Base-by-base conservation (phyloP, 2,329 filamentous ascomycete genomes). In the Trichoderma guizhouense region DNA sequence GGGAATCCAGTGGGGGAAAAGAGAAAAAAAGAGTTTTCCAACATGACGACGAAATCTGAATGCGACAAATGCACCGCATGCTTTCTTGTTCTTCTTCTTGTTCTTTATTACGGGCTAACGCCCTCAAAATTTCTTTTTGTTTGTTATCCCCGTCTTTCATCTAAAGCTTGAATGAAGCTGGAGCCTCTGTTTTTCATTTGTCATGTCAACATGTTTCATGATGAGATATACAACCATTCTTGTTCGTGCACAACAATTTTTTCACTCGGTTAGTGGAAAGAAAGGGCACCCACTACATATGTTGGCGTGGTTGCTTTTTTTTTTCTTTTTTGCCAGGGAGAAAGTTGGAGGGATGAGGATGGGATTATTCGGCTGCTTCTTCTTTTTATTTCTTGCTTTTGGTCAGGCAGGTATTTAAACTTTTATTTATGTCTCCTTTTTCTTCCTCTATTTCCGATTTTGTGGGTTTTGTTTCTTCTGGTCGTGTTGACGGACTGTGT, bases 221-320 rank as follows among this genome's bases (percentile, higher is more conserved):
- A 70, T 64, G 68, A 55, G 68, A 70, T 63, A 70, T 64, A 70
- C 43, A 70, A 36, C 55, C 61, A n/a, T 14, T 39, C 36, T 18
- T 39, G 30, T 53, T 67, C 24, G 64, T 51, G 14, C 34, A 58
- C 0, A 53, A 34, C 58, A 30, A 36, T 39, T 21, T 21, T 21
- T 7, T 24, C 1, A 21, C 15, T 21, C 34, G 34, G 64, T 58
- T 67, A 34, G 34, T 24, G 57, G 57, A 57, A 36, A 39, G 3
- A 18, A 7, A 39, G 39, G 51, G 51, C 51, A 39, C n/a, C n/a
- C n/a, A n/a, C n/a, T n/a, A n/a, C n/a, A n/a, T n/a, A n/a, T n/a
- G n/a, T n/a, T 15, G 51, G 64, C 51, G 34, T 58, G 32, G 32
- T 32, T 58, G 24, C 24, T 24, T 58, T 58, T 67, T 21, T 28